Evolutionary conservation across 1,139 yeast species (phyloP).

Genomic region (Debaryomyces nepalensis): DNA sequence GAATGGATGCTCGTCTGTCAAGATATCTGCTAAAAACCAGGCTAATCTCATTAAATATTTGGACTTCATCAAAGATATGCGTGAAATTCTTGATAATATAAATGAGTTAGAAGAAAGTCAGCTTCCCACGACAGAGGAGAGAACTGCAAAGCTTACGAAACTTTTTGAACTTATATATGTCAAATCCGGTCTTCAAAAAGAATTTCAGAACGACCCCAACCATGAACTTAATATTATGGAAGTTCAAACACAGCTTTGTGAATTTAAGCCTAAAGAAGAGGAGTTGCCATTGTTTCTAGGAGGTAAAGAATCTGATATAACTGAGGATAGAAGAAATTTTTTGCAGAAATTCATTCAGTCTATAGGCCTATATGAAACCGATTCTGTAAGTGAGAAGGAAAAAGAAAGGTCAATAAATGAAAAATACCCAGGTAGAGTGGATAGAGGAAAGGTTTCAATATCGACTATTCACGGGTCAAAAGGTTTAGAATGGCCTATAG

Average conservation of each 20-base stretch:
- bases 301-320: constrained; percentile 24
- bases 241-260: constrained; percentile 47
- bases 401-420: constrained; percentile 16
- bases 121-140: constrained; percentile 10
- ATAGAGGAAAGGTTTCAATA: constrained; percentile 38
- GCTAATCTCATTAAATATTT: constrained; percentile 31
- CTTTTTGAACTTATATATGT: constrained; percentile 34
- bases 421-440: constrained; percentile 9
- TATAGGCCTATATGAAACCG: constrained; percentile 57
- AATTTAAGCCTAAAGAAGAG: constrained; percentile 56
- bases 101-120: too few species aligned
- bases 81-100: constrained; percentile 18
- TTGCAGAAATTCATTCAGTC: constrained; percentile 61
- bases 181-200: constrained; percentile 37
- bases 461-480: constrained; percentile 92
- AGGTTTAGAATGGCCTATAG: constrained; percentile 95
- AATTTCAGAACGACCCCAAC: constrained; percentile 31
- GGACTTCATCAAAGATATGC: constrained; percentile 33
- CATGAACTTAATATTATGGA: constrained; percentile 45
- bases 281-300: constrained; percentile 49
- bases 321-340: constrained; percentile 33
- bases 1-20: constrained; percentile 10
- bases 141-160: constrained; percentile 13
- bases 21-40: constrained; percentile 20
- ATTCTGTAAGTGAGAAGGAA: constrained; percentile 19